Base-by-base conservation (phyloP, 805 yeast species). In the Candida golubevii region DNA sequence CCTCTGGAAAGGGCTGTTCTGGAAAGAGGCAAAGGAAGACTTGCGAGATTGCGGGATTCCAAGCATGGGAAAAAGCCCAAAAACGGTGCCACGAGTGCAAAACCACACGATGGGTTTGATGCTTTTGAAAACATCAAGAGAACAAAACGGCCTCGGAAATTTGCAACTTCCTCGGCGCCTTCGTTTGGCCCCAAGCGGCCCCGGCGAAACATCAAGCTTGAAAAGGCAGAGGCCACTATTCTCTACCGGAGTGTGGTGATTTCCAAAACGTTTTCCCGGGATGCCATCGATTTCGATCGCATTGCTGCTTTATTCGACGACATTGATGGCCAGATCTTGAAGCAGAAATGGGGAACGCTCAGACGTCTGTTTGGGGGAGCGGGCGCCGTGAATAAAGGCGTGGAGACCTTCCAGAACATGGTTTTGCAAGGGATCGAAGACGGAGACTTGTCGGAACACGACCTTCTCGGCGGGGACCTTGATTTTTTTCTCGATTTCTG, bases 281-380 rank as follows among this genome's bases (percentile, higher is more conserved):
- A 78, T 12, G 63, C 66, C 7, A 83, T 86, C 33, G 82, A 80
- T 47, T 89, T 95, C 85, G 74, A 72, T 0, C 62, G 71, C 31
- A 80, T 89, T 7, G 71, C 83, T 0, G 57, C 55, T 0, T 59
- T 78, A 6, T 75, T 85, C 38, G 70, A 65, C 6, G 73, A 61
- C 13, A 57, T 66, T 30, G 62, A 58, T 26, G 65, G 75, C 1
- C 77, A 72, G 8, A 66, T 72, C 9, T 63, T 83, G 26, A 74
- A 73, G 49, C 77, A 78, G 40, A 81, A 78, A 47, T 90, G 97
- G 97, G 79, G 84, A 1, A 69, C 77, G 14, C 72, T 85, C 8
- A 72, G 87, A 35, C 76, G 78, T 34, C 66, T 58, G 58, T 56
- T 69, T 53, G 72, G 76, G 48, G 74, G 76, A 8, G 49, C 61